phyloP scores from a whole-genome alignment of 179 eudicot genomes.

The Nepenthes alata region DNA sequence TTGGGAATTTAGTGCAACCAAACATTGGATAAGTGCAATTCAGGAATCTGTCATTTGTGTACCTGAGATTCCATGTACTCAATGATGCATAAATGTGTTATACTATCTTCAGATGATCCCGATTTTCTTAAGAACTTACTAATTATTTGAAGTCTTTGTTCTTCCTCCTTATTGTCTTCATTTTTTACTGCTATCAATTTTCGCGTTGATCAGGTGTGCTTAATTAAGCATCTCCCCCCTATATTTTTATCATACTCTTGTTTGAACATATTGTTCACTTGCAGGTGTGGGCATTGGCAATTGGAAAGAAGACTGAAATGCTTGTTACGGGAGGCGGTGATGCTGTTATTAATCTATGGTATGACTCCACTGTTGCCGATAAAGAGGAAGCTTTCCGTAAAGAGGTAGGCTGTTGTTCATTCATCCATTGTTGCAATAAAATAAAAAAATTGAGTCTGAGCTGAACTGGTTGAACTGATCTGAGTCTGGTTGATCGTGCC shows the following conservation, averaged over 20 bases:
- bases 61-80: no score
- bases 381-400: slow-evolving; percentile 88
- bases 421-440: not conserved
- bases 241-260: not conserved
- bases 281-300: slow-evolving; percentile 91
- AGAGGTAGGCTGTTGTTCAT: slow-evolving; percentile 45
- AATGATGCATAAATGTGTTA: no score
- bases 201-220: not conserved
- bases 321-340: slow-evolving; percentile 95
- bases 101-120: no score
- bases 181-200: no score
- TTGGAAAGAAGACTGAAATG: slow-evolving; percentile 87
- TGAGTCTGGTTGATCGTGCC: no score
- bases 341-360: slow-evolving; percentile 86
- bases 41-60: no score
- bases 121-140: no score
- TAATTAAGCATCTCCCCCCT: not conserved
- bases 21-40: no score
- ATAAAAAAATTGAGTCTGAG: not conserved
- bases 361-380: slow-evolving; percentile 78
- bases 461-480: no score
- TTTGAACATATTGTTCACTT: not conserved
- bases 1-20: no score
- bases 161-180: no score
- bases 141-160: no score